These are phyloP conservation scores for Saprolegnia parasitica DNA, from an alignment of 352 stramenopile species.

Conservation along the genomic window DNA sequence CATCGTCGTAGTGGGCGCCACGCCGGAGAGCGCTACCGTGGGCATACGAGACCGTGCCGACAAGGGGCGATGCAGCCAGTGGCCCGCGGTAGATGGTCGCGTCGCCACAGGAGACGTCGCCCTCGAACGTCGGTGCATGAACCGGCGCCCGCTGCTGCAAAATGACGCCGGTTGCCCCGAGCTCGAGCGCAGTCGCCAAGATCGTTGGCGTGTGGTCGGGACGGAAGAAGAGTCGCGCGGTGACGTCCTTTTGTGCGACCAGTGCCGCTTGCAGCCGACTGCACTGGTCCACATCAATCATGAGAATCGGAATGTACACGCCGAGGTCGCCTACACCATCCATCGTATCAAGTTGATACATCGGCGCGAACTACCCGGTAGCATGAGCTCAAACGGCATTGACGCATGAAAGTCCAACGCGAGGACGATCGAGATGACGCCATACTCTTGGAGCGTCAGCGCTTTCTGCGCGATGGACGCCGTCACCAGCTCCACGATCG, in stretches of 20 bases:
- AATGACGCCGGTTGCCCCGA: slow-evolving; percentile 2
- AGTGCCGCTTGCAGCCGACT: neutral
- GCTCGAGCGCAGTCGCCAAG: slow-evolving; percentile 25
- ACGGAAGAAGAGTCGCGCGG: slow-evolving; percentile 14
- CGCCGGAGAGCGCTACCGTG: slow-evolving; percentile 34
- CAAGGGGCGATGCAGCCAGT: neutral
- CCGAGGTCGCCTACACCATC: slow-evolving; percentile 37
- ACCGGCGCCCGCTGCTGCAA: neutral
- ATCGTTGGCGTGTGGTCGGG: slow-evolving; percentile 13
- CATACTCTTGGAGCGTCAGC: slow-evolving; percentile 53
- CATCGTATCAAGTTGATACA: neutral
- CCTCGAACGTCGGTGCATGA: neutral
- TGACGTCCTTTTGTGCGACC: slow-evolving; percentile 21
- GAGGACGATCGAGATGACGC: slow-evolving; percentile 50
- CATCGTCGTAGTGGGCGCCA: slow-evolving; percentile 30
- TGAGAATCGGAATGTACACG: slow-evolving; percentile 69
- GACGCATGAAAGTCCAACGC: slow-evolving; percentile 57
- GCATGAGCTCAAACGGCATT: slow-evolving; percentile 51
- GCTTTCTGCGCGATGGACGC: slow-evolving; percentile 43
- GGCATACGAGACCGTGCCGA: slow-evolving; percentile 40
- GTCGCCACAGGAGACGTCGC: neutral
- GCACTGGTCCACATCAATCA: slow-evolving; percentile 33
- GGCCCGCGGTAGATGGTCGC: neutral
- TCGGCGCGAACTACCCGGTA: slow-evolving; percentile 23
- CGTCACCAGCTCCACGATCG: slow-evolving; percentile 1